Evolutionary conservation across 306 rosid genomes (phyloP).

Genomic region (Alnus rubra): DNA sequence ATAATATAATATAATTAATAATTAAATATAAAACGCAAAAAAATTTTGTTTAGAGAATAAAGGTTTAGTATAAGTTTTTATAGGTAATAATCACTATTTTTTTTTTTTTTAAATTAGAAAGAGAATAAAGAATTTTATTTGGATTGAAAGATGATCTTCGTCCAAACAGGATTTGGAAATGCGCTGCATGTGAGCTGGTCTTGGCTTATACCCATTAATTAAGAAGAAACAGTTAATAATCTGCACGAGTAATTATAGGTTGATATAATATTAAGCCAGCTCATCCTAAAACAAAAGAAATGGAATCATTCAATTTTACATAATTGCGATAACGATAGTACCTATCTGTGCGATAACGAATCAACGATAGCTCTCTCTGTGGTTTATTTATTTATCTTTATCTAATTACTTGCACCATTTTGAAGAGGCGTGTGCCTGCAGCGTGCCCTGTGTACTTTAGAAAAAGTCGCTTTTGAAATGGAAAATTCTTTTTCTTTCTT

Average conservation of each 20-base stretch:
- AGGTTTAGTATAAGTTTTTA: too few relatives aligned
- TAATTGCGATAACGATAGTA: too few relatives aligned
- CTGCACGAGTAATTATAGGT: background rate
- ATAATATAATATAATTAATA: too few relatives aligned
- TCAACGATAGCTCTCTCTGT: background rate
- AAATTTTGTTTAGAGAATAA: too few relatives aligned
- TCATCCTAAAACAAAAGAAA: background rate
- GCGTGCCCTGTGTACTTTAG: slow-evolving; percentile 12
- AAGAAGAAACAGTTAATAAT: too few relatives aligned
- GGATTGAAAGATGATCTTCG: too few relatives aligned
- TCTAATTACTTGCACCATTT: background rate
- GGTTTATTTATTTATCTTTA: background rate
- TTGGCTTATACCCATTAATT: background rate
- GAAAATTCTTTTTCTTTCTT: background rate
- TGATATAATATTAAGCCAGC: background rate
- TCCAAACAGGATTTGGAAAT: background rate
- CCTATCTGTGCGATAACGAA: background rate
- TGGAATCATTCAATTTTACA: background rate
- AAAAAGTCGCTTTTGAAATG: background rate
- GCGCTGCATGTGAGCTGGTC: background rate
- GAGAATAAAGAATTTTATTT: too few relatives aligned
- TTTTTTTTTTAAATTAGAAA: too few relatives aligned
- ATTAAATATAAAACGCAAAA: too few relatives aligned
- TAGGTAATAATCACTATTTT: too few relatives aligned
- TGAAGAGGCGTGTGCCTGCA: slow-evolving; percentile 24